A percentile compares a stretch with the other conserved stretches of the same genome.
Evolutionary conservation across 2,329 filamentous ascomycete genomes (phyloP).

Genomic region (Onygenales sp.): DNA sequence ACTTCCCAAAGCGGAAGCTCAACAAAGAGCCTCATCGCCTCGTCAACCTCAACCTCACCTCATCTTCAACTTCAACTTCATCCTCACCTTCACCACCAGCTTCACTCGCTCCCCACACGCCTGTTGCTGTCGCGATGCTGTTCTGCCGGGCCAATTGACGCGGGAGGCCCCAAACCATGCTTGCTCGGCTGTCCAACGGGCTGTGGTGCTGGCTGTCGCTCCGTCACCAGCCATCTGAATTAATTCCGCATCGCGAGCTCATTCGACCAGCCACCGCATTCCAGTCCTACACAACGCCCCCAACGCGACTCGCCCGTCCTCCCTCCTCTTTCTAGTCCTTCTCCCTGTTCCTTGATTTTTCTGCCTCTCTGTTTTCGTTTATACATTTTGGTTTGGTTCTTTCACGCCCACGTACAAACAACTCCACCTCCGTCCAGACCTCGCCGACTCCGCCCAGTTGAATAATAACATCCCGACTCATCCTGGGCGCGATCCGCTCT

Average conservation of each 20-base stretch:
- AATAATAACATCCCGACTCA: not conserved
- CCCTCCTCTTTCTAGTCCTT: slow-evolving; percentile 6
- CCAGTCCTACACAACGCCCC: slow-evolving; percentile 1
- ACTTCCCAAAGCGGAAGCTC: slow-evolving; percentile 1
- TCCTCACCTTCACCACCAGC: not conserved
- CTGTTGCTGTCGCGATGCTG: not conserved
- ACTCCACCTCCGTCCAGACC: not conserved
- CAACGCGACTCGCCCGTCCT: slow-evolving; percentile 7
- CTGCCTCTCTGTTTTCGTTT: not conserved
- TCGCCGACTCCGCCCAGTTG: not conserved
- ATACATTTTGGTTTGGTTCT: not conserved
- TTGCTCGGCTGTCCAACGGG: slow-evolving; percentile 5
- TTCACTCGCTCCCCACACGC: not conserved
- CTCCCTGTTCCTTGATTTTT: slow-evolving; percentile 4
- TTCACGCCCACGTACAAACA: not conserved
- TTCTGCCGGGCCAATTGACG: slow-evolving; percentile 1
- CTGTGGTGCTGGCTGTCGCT: slow-evolving; percentile 13
- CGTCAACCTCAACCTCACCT: not conserved
- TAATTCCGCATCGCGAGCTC: slow-evolving; percentile 14
- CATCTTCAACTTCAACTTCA: not conserved
- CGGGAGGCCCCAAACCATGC: not conserved
- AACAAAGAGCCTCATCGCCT: slow-evolving; percentile 2
- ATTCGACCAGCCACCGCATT: slow-evolving; percentile 16
- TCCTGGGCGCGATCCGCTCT: not conserved
- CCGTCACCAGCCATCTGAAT: slow-evolving; percentile 32